Conservation (phyloP, 768 basidiomycete species). For the Candolleomyces efflorescens region DNA sequence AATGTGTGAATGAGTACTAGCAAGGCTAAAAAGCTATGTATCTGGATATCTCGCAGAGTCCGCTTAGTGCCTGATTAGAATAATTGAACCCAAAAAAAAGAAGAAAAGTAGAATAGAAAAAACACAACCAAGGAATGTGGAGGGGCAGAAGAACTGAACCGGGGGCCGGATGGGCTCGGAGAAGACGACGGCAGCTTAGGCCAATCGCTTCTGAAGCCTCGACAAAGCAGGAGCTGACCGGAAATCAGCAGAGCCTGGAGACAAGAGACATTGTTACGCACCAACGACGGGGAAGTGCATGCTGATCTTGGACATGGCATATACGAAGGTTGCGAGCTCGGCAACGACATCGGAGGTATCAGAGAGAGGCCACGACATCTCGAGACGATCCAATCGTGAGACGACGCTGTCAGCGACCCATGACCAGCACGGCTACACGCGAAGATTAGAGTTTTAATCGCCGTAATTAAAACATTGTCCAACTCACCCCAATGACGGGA, state of each 20-base stretch:
- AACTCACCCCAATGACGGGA: conserved; percentile 68
- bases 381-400: conserved; percentile 59
- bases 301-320: conserved; percentile 59
- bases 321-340: conserved; percentile 58
- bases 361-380: conserved; percentile 59
- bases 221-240: conserved; percentile 31
- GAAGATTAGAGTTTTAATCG: not conserved
- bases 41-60: conserved; percentile 12
- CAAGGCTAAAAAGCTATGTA: conserved; percentile 2
- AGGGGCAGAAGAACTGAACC: conserved; percentile 2
- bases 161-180: conserved; percentile 7
- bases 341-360: conserved; percentile 55
- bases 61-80: conserved; percentile 1
- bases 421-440: conserved; percentile 64
- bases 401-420: conserved; percentile 63
- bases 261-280: conserved; percentile 15
- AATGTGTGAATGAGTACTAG: not conserved
- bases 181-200: conserved; percentile 14
- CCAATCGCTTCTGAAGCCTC: conserved; percentile 39
- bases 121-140: conserved; percentile 4
- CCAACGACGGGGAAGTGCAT: conserved; percentile 57
- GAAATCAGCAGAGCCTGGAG: not conserved
- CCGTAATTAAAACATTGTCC: conserved; percentile 3
- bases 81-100: conserved; percentile 4
- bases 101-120: conserved; percentile 3